Base-by-base conservation (phyloP, 306 rosid species). In the Aeschynomene evenia region DNA sequence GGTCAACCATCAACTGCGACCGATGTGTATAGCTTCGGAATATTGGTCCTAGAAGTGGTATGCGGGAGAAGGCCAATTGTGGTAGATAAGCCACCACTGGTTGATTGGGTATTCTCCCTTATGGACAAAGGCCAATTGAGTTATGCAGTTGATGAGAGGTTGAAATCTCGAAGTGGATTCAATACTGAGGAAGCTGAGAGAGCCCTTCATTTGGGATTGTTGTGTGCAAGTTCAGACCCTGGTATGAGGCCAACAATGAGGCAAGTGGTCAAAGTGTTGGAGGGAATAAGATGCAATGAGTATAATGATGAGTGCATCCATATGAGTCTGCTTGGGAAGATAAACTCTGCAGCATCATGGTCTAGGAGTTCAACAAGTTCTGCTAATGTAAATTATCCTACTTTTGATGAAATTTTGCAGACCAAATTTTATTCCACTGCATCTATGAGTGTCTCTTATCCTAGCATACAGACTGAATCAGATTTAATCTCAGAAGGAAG, bases 11-110 rank as follows among this genome's bases (percentile, higher is more conserved):
- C 92, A 1, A 33, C 74, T 28, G 79, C 82, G 11, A 70, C 82
- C 1, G 92, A 91, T 54, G 86, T 91, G 68, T 88, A 79, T 34
- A 84, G 92, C 62, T 88, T 86, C 22, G 95, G 97, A 39, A 68
- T 91, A 72, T 69, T 88, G 71, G 62, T 84, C 58, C 63, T 90
- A 39, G 97, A 90, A 72, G 82, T 86, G 65, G 75, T 84, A 2
- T 77, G 82, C 56, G 90, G 95, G 13, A 55, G 89, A 70, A 85
- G 94, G 49, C 89, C 90, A 0, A 75, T 75, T 42, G 80, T 77
- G 39, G 81, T 69, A 28, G 81, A 90, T 66, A 60, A 80, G 54
- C 85, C 86, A n/a, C 78, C 83, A 49, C 65, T 91, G 84, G 69
- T 87, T 61, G 86, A 87, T 2, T 84, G 83, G 88, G 67, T 85